Evolutionary conservation across 1,284 basidiomycete genomes (phyloP), one percentile per base, ranked within the genome.

Genomic region (Pseudozyma sp.): DNA sequence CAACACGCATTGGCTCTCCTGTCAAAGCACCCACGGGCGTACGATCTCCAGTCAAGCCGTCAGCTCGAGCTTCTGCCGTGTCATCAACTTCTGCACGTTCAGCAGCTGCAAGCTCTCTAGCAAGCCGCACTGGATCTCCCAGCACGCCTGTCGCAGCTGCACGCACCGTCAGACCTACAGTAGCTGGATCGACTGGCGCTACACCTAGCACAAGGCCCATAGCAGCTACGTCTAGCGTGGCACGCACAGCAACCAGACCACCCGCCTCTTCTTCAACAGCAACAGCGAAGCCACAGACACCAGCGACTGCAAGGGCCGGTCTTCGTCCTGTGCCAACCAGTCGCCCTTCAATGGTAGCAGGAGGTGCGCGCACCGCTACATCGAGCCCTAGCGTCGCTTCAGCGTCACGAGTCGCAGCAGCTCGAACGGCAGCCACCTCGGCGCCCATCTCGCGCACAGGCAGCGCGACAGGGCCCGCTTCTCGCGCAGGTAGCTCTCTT

Each of bases 291-390:
- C 49, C 74, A n/a, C 67, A 65, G 49, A 70, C 66, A 2, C 62
- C 76, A 9, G 54, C 78, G 12, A 62, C 75, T 6, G 78, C 75
- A 1, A 58, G 71, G 19, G 76, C 78, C 25, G 76, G 69, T n/a
- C 69, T 81, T 11, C 64, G 79, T 1, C 79, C 78, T 6, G 78
- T 81, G 5, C 51, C 70, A 2, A 55, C 59, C 16, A 61, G 70
- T 18, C 64, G 79, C 14, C 67, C 71, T 6, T 78, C 78, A 35
- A 81, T 81, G 78, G 42, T 64, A 10, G 47, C 62, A 8, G 63
- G 47, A 18, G 60, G 65, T 38, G 60, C 78, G 11, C 55, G 68
- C 16, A 53, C 75, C 5, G 63, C 70, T 21, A 61, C 64, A 2
- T 64, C 76, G 1, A 77, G 68, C 19, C 73, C 68, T 4, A 57